Evolutionary conservation across 805 yeast species (phyloP).

Genomic region (Nakazawaea populi): DNA sequence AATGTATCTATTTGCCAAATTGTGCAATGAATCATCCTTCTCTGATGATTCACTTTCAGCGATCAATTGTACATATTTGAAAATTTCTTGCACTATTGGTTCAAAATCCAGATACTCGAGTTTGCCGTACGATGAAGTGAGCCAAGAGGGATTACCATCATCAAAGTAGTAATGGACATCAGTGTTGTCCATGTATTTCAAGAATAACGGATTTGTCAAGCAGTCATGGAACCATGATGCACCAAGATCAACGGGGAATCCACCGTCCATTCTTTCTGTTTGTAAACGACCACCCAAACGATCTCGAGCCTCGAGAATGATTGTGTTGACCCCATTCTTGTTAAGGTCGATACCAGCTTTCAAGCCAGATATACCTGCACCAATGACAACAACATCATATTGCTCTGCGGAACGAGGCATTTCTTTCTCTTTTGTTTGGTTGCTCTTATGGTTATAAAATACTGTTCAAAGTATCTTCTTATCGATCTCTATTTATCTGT

Average conservation of each 20-base stretch:
- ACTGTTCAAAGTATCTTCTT: too few species aligned
- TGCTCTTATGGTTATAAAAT: too few species aligned
- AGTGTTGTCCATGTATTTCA: constrained; percentile 31
- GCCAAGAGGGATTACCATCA: constrained; percentile 19
- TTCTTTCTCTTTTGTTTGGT: too few species aligned
- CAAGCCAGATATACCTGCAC: constrained; percentile 66
- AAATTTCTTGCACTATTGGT: constrained; percentile 26
- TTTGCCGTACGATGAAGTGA: constrained; percentile 14
- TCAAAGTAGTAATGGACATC: constrained; percentile 26
- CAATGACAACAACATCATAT: constrained; percentile 44
- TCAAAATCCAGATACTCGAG: constrained; percentile 44
- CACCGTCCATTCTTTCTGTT: constrained; percentile 27
- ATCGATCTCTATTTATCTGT: too few species aligned
- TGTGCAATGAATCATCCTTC: constrained; percentile 52
- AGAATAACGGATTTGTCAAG: constrained; percentile 55
- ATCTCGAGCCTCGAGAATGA: constrained; percentile 52
- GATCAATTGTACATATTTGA: constrained; percentile 15
- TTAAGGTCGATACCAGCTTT: constrained; percentile 50
- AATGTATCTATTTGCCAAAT: constrained; percentile 43
- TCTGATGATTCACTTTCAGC: constrained; percentile 23
- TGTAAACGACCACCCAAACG: constrained; percentile 65
- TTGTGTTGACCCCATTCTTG: constrained; percentile 33
- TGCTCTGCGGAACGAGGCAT: not conserved
- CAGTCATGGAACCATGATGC: constrained; percentile 93
- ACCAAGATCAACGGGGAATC: constrained; percentile 58